A percentile compares a stretch with the other conserved stretches of the same genome.
phyloP scores from a whole-genome alignment of 805 yeast species.

The Candida insectorum region DNA sequence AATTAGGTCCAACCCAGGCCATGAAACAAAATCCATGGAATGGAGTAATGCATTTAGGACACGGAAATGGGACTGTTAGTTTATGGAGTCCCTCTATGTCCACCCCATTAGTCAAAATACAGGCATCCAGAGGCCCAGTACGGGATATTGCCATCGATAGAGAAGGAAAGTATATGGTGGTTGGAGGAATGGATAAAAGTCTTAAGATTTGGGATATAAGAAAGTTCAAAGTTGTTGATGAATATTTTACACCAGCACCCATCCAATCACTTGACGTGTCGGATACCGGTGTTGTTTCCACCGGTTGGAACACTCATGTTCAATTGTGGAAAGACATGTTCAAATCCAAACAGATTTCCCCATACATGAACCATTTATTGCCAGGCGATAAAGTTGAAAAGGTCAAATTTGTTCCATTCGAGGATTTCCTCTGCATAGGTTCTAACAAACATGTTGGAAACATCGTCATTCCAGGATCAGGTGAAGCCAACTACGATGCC shows the following conservation, averaged over 20 bases:
- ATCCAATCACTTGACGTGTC: slow-evolving; percentile 77
- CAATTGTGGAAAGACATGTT: slow-evolving; percentile 90
- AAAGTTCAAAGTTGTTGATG: slow-evolving; percentile 69
- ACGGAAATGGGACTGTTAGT: slow-evolving; percentile 86
- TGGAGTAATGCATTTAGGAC: slow-evolving; percentile 92
- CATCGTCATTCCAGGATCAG: slow-evolving; percentile 92
- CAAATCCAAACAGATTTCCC: slow-evolving; percentile 67
- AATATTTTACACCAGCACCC: slow-evolving; percentile 77
- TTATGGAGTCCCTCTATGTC: slow-evolving; percentile 91
- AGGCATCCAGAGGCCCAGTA: slow-evolving; percentile 82
- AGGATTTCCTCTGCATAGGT: slow-evolving; percentile 92
- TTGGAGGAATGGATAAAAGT: slow-evolving; percentile 80
- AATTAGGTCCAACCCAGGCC: slow-evolving; percentile 84
- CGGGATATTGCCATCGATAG: slow-evolving; percentile 83
- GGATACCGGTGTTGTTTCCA: slow-evolving; percentile 81
- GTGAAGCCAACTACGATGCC: slow-evolving; percentile 97
- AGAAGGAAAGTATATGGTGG: slow-evolving; percentile 92
- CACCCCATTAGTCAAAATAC: slow-evolving; percentile 78
- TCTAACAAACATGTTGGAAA: slow-evolving; percentile 77
- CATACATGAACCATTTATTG: slow-evolving; percentile 87
- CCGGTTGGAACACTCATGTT: slow-evolving; percentile 95
- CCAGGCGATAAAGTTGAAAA: slow-evolving; percentile 73
- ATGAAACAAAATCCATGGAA: slow-evolving; percentile 94
- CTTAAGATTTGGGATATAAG: slow-evolving; percentile 93
- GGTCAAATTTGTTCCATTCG: slow-evolving; percentile 83